Evolutionary conservation across 768 basidiomycete genomes (phyloP).

Genomic region (Phanerochaete sordida): DNA sequence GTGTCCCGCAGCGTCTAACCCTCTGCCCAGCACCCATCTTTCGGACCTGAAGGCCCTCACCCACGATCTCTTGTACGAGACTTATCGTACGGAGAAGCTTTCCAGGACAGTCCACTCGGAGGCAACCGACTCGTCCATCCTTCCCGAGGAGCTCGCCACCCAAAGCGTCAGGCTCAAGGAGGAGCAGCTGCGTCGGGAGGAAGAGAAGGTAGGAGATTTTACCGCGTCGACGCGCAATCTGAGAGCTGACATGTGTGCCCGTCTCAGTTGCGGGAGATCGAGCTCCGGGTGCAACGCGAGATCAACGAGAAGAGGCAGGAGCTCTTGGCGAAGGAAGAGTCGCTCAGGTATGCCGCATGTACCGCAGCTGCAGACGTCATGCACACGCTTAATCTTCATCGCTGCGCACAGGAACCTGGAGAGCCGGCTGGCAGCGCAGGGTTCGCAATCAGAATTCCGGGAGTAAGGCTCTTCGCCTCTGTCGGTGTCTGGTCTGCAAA

Average conservation of each 20-base stretch:
- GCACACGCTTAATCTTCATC: slow-evolving; percentile 2
- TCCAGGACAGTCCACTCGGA: slow-evolving; percentile 85
- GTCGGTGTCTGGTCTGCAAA: slow-evolving; percentile 13
- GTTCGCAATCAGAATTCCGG: slow-evolving; percentile 76
- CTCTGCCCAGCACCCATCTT: slow-evolving; percentile 74
- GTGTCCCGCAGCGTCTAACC: neutral
- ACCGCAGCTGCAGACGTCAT: neutral
- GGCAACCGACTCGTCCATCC: slow-evolving; percentile 83
- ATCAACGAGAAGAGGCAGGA: slow-evolving; percentile 98
- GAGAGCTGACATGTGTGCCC: neutral
- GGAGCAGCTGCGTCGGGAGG: slow-evolving; percentile 95
- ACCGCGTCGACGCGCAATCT: neutral
- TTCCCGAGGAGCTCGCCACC: slow-evolving; percentile 94
- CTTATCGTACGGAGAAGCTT: slow-evolving; percentile 96
- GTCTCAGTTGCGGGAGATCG: slow-evolving; percentile 86
- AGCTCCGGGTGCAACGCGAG: slow-evolving; percentile 96
- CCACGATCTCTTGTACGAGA: slow-evolving; percentile 92
- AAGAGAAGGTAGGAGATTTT: slow-evolving; percentile 74
- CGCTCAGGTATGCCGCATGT: slow-evolving; percentile 58
- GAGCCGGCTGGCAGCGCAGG: slow-evolving; percentile 87
- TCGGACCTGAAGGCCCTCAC: slow-evolving; percentile 93
- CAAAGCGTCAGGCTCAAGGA: slow-evolving; percentile 98
- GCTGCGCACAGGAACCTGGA: slow-evolving; percentile 68
- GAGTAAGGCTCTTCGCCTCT: slow-evolving; percentile 39
- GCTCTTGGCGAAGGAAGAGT: slow-evolving; percentile 93